These are phyloP conservation scores for Fragilaria radians DNA, from an alignment of 108 stramenopile genomes.

Conservation along the genomic window DNA sequence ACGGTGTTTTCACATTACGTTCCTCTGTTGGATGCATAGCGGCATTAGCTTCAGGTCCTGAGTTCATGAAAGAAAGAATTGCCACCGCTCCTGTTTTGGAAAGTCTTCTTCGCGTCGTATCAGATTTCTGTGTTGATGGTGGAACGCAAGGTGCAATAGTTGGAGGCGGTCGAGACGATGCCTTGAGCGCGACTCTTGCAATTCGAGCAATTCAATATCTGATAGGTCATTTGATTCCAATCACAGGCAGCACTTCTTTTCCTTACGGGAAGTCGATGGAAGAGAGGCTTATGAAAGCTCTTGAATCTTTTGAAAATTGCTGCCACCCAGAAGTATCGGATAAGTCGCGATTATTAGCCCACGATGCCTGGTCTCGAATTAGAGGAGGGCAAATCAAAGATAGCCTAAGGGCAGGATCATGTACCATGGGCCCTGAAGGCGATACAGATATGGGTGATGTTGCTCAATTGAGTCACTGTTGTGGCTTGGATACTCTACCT, in stretches of 20 bases:
- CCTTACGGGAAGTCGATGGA: conserved; percentile 81
- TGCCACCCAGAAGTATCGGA: conserved; percentile 49
- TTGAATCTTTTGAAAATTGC: conserved; percentile 57
- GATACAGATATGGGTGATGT: conserved; percentile 44
- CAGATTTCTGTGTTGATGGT: conserved; percentile 87
- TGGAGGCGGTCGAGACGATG: conserved; percentile 81
- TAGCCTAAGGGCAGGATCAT: conserved; percentile 7
- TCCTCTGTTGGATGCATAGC: conserved; percentile 86
- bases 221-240: conserved; percentile 78
- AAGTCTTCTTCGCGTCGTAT: conserved; percentile 76
- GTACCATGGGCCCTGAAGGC: conserved; percentile 13
- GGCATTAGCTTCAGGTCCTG: conserved; percentile 81
- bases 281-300: conserved; percentile 63
- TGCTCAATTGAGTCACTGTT: conserved; percentile 45
- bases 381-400: conserved; percentile 44
- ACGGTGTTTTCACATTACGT: conserved; percentile 85
- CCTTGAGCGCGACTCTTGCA: conserved; percentile 77
- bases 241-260: conserved; percentile 59
- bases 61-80: conserved; percentile 89
- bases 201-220: conserved; percentile 65
- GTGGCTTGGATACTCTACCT: conserved; percentile 41
- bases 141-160: conserved; percentile 86
- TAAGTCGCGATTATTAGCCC: conserved; percentile 53
- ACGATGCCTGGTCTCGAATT: conserved; percentile 69
- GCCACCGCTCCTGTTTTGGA: conserved; percentile 82